These are phyloP conservation scores for Sarcomyxa edulis DNA, from an alignment of 768 basidiomycete genomes.

Conservation along the genomic window DNA sequence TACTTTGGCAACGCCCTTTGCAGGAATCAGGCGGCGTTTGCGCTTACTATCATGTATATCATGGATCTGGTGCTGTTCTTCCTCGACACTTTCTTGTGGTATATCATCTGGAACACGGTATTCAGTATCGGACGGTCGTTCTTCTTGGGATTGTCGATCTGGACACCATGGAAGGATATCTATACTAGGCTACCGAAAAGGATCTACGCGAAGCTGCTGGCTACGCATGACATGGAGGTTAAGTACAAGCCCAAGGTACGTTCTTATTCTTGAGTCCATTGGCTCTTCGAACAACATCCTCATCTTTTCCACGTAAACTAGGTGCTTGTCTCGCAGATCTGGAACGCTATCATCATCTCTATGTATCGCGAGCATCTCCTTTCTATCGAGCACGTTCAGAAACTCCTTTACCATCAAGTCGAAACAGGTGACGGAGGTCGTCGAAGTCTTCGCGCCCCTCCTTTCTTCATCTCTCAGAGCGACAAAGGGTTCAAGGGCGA, in stretches of 20 bases:
- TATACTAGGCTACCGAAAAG: slow-evolving; percentile 94
- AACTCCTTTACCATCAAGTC: slow-evolving; percentile 95
- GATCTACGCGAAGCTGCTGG: slow-evolving; percentile 92
- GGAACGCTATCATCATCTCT: slow-evolving; percentile 99
- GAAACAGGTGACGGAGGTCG: slow-evolving; percentile 76
- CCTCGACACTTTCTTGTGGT: slow-evolving; percentile 99
- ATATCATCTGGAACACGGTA: slow-evolving; percentile 98
- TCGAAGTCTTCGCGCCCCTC: slow-evolving; percentile 88
- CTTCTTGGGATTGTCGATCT: slow-evolving; percentile 88
- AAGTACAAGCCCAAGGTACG: slow-evolving; percentile 99
- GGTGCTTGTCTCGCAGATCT: slow-evolving; percentile 98
- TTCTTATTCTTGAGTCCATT: neutral
- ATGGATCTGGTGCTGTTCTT: slow-evolving; percentile 98
- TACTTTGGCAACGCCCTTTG: slow-evolving; percentile 83
- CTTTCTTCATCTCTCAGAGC: slow-evolving; percentile 95
- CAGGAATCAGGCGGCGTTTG: slow-evolving; percentile 90
- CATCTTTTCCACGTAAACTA: slow-evolving; percentile 24
- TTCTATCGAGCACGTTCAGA: slow-evolving; percentile 98
- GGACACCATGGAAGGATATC: slow-evolving; percentile 99
- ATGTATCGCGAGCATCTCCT: slow-evolving; percentile 99
- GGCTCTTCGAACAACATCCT: slow-evolving; percentile 4
- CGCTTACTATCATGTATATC: slow-evolving; percentile 95
- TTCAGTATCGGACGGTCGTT: slow-evolving; percentile 88
- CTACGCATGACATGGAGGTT: slow-evolving; percentile 93
- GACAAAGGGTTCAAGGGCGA: slow-evolving; percentile 76